phyloP scores from a whole-genome alignment of 164 flowering plant genomes.

The Vitis labrusca region DNA sequence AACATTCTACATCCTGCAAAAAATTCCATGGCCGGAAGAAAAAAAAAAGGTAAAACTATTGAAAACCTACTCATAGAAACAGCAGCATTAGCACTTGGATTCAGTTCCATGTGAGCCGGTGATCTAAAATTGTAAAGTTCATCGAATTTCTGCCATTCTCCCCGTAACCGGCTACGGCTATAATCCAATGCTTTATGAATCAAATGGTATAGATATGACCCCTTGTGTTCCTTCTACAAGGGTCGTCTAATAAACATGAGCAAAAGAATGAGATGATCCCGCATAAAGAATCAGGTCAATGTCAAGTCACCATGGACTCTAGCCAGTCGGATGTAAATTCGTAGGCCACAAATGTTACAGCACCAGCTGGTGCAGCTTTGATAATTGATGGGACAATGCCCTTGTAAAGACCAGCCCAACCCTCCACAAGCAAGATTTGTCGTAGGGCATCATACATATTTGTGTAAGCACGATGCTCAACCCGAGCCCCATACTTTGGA shows the following conservation, averaged over 20 bases:
- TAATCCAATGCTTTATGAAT: no score
- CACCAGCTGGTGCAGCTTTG: slow-evolving; percentile 98
- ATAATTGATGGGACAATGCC: slow-evolving; percentile 91
- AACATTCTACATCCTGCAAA: no score
- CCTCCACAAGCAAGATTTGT: slow-evolving; percentile 57
- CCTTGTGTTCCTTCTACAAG: neutral
- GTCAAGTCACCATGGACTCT: slow-evolving; percentile 50
- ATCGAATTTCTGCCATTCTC: no score
- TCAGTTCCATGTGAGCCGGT: no score
- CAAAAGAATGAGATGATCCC: slow-evolving; percentile 14
- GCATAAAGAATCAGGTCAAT: neutral
- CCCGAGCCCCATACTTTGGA: slow-evolving; percentile 87
- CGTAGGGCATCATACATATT: slow-evolving; percentile 73
- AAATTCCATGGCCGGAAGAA: no score
- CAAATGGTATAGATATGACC: neutral
- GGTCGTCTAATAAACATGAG: slow-evolving; percentile 1
- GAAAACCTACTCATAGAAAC: no score
- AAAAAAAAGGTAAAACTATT: no score
- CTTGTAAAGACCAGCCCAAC: slow-evolving; percentile 88
- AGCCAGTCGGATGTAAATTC: slow-evolving; percentile 81
- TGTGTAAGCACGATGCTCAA: slow-evolving; percentile 64
- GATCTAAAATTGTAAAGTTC: no score
- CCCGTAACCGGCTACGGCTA: no score
- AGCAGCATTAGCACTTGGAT: no score
- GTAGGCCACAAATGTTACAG: slow-evolving; percentile 93